Evolutionary conservation across 768 basidiomycete species (phyloP).

Genomic region (Baorangia bicolor): DNA sequence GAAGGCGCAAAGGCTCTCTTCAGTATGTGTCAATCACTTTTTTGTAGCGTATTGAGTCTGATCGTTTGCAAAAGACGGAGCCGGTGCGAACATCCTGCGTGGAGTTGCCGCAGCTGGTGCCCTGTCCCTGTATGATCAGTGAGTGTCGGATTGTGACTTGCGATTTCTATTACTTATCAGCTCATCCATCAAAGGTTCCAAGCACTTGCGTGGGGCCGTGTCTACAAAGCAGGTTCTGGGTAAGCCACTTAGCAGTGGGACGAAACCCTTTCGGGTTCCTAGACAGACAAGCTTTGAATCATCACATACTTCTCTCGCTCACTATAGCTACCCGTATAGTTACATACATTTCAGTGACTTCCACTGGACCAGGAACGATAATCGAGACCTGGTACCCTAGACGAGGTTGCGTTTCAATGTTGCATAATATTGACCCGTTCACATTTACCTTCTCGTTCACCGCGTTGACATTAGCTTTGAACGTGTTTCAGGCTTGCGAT

Average conservation of each 20-base stretch:
- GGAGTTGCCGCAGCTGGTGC: constrained; percentile 52
- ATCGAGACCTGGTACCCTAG: neutral
- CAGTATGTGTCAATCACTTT: constrained; percentile 24
- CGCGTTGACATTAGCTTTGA: neutral
- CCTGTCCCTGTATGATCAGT: constrained; percentile 63
- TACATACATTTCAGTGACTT: neutral
- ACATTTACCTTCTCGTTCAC: neutral
- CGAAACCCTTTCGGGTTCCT: neutral
- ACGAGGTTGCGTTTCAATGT: neutral
- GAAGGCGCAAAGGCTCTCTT: constrained; percentile 41
- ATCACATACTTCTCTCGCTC: neutral
- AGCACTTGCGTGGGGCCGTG: constrained; percentile 53
- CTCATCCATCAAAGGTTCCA: constrained; percentile 38
- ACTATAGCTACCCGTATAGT: neutral
- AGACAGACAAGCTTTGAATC: neutral
- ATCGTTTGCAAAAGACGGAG: constrained; percentile 46
- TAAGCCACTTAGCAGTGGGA: neutral
- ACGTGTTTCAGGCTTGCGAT: neutral
- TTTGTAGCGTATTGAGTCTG: neutral
- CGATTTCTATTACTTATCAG: neutral
- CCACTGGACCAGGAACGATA: neutral
- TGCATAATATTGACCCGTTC: neutral
- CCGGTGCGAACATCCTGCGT: constrained; percentile 56
- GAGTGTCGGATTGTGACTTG: constrained; percentile 4
- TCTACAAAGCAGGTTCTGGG: constrained; percentile 47